Base-by-base conservation (phyloP, 2,329 filamentous ascomycete species). In the Byssoonygena ceratinophila region DNA sequence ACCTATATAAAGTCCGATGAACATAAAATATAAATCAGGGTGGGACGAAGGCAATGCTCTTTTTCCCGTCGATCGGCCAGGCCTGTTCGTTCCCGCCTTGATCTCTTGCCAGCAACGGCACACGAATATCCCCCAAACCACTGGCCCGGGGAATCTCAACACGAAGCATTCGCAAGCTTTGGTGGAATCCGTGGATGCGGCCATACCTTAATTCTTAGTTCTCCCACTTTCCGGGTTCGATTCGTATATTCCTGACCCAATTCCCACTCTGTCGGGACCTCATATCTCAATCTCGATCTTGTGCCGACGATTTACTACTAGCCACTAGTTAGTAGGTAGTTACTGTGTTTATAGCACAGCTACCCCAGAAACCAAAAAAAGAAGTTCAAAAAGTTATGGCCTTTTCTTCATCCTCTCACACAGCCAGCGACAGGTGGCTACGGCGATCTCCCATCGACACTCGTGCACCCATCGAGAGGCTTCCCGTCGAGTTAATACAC, bases 401-500 rank as follows among this genome's bases (percentile, higher is more conserved):
- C 11, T 12, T 36, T 3, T 1, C 11, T 18, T 5, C 45, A 16
- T 23, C 47, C 39, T n/a, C 16, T 23, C 20, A 31, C n/a, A 11
- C 22, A 22, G 27, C 47, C 29, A 39, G 43, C 23, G 23, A 9
- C 31, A 37, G 32, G 32, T 32, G 6, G 34, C 29, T 11, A 32
- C 27, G 14, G 32, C 29, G 14, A 18, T 37, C 49, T 6, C 37
- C 36, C n/a, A 29, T 8, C 8, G 49, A 45, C 22, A 18, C 29
- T n/a, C 44, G 44, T 4, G 39, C 56, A 1, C 57, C 57, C 12
- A 29, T 59, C 18, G 57, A 59, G 41, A 45, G 41, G 25, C 51
- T 59, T 20, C 57, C 57, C 4, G 41, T 54, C 37, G 57, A 59
- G 39, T 22, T 59, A 6, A 46, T 78, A 4, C 71, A 79, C 55